Percentiles rank a stretch among this genome's conserved stretches.
Evolutionary conservation across 75 land plant genomes (phyloP).

Genomic region (Cryptomeria japonica): DNA sequence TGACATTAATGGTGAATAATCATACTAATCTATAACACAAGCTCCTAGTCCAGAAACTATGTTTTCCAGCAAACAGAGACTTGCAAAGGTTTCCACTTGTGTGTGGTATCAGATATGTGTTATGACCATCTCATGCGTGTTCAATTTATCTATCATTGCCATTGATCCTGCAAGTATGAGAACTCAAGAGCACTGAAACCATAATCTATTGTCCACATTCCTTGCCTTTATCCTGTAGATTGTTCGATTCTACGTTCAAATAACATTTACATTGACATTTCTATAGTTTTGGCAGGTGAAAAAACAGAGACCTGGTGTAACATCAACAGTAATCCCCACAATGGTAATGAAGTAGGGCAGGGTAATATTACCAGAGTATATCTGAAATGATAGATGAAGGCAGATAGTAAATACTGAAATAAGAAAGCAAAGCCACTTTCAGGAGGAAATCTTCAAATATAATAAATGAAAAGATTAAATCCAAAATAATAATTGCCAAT

Average conservation of each 20-base stretch:
- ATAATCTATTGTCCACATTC: neutral
- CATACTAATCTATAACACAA: neutral
- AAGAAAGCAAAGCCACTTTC: neutral
- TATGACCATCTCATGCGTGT: neutral
- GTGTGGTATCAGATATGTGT: neutral
- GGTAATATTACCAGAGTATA: neutral
- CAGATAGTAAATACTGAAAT: neutral
- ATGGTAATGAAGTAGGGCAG: neutral
- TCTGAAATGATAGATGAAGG: neutral
- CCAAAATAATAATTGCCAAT: too few relatives aligned
- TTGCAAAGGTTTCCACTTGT: neutral
- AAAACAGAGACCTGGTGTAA: neutral
- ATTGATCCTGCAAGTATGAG: neutral
- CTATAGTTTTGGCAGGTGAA: neutral
- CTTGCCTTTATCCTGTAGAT: neutral
- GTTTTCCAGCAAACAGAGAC: neutral
- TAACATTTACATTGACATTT: neutral
- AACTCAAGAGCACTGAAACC: neutral
- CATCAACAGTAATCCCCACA: neutral
- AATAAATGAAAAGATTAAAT: too few relatives aligned
- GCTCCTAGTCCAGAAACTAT: neutral
- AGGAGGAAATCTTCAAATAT: neutral
- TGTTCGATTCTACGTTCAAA: neutral
- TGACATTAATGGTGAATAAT: neutral
- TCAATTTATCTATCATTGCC: neutral